A percentile compares a stretch with the other conserved stretches of the same genome.
Evolutionary conservation across 441 rosid species (phyloP).

Genomic region (Mallotus repandus): DNA sequence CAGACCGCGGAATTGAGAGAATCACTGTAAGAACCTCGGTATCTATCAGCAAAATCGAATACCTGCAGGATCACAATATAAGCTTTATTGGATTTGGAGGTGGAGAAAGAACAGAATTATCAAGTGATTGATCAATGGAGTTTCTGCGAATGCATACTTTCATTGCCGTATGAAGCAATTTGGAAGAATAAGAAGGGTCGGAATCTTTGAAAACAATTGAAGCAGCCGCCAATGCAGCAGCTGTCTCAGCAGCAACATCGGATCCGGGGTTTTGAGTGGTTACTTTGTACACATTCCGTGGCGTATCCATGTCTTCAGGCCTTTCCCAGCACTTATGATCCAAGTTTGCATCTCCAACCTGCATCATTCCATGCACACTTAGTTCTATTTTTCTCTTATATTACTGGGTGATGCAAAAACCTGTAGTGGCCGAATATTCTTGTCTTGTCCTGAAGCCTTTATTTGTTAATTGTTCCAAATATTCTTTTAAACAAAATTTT

Average conservation of each 20-base stretch:
- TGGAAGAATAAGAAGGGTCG: slow-evolving; percentile 59
- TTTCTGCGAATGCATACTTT: slow-evolving; percentile 28
- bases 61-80: slow-evolving; percentile 33
- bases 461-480: too few species aligned
- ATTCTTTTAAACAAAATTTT: too few species aligned
- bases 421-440: not conserved
- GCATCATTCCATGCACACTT: slow-evolving; percentile 15
- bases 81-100: not conserved
- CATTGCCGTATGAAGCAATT: slow-evolving; percentile 52
- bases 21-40: slow-evolving; percentile 65
- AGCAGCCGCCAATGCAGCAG: slow-evolving; percentile 73
- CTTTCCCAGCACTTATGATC: slow-evolving; percentile 79
- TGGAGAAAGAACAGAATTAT: not conserved
- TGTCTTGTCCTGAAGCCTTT: not conserved
- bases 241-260: slow-evolving; percentile 71
- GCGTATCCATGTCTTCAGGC: slow-evolving; percentile 79
- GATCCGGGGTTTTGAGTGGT: slow-evolving; percentile 62
- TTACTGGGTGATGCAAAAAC: not conserved
- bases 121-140: not conserved
- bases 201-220: slow-evolving; percentile 65
- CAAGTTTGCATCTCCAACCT: slow-evolving; percentile 70
- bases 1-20: slow-evolving; percentile 62
- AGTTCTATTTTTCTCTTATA: not conserved
- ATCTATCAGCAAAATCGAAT: slow-evolving; percentile 61
- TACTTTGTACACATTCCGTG: slow-evolving; percentile 63